These are phyloP conservation scores for Ophiocordyceps camponoti-leonardi DNA, from an alignment of 2,329 filamentous ascomycete species.

Conservation along the genomic window DNA sequence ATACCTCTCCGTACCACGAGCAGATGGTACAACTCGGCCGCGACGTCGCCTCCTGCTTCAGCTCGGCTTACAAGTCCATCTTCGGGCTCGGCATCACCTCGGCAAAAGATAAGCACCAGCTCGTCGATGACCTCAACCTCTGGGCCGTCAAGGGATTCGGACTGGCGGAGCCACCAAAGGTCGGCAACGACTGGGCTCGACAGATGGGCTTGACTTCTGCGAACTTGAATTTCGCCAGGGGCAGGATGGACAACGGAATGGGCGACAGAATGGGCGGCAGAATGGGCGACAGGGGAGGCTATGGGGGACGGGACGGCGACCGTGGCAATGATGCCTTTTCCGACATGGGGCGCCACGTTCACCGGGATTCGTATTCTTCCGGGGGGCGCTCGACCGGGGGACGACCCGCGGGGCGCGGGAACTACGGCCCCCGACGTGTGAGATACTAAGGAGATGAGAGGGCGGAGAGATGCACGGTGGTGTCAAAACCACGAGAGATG, in stretches of 20 bases:
- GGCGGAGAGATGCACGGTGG: not conserved
- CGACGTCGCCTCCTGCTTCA: conserved; percentile 13
- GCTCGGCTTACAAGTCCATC: conserved; percentile 34
- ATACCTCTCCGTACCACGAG: conserved; percentile 26
- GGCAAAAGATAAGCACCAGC: conserved; percentile 17
- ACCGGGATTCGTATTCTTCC: conserved; percentile 4
- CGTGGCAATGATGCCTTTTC: conserved; percentile 9
- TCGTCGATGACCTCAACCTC: conserved; percentile 34
- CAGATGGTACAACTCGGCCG: conserved; percentile 24
- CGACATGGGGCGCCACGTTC: conserved; percentile 9
- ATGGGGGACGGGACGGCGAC: conserved; percentile 2
- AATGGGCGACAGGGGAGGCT: conserved; percentile 4
- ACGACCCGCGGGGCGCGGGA: conserved; percentile 7
- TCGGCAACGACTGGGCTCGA: conserved; percentile 9
- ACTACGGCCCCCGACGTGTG: not conserved
- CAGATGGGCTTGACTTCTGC: conserved; percentile 15
- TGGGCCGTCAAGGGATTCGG: conserved; percentile 35
- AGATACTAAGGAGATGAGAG: not conserved
- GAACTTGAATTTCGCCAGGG: conserved; percentile 17
- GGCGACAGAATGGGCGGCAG: not conserved
- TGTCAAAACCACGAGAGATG: not conserved
- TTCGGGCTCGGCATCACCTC: conserved; percentile 27
- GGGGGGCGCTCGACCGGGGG: conserved; percentile 6
- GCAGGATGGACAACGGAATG: not conserved
- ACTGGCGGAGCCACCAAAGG: conserved; percentile 27